Evolutionary conservation across 768 basidiomycete genomes (phyloP).

Genomic region (Calocybe gangraenosa): DNA sequence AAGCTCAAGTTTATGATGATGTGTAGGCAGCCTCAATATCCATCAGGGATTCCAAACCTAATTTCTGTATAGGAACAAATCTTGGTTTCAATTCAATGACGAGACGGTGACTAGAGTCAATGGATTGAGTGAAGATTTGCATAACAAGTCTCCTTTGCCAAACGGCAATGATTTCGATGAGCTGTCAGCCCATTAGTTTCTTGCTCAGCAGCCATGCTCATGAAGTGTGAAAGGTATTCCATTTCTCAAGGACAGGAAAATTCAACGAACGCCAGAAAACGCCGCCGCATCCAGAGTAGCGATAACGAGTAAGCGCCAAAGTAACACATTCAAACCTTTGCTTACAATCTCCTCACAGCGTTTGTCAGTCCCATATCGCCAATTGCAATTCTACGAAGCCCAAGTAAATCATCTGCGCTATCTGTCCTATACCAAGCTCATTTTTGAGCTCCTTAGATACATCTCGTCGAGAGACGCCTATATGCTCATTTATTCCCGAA

Average conservation of each 20-base stretch:
- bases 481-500: conserved; percentile 86
- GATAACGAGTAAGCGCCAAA: conserved; percentile 33
- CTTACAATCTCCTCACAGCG: neutral
- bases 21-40: conserved; percentile 39
- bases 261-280: conserved; percentile 41
- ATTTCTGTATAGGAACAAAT: conserved; percentile 38
- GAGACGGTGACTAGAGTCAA: conserved; percentile 71
- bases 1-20: conserved; percentile 76
- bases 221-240: conserved; percentile 16
- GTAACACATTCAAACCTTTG: neutral
- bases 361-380: too few relatives aligned
- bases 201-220: conserved; percentile 3
- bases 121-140: conserved; percentile 42
- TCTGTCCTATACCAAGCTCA: neutral
- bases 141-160: conserved; percentile 23
- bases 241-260: conserved; percentile 31
- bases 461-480: conserved; percentile 86
- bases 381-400: too few relatives aligned
- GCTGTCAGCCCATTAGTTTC: conserved; percentile 9
- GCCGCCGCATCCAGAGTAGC: conserved; percentile 54
- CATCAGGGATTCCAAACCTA: too few relatives aligned
- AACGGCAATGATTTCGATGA: conserved; percentile 22
- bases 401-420: too few relatives aligned
- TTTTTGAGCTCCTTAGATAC: conserved; percentile 27
- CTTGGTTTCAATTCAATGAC: conserved; percentile 95